These are phyloP conservation scores for Zygoascus meyerae DNA, from an alignment of 1,139 yeast genomes.

Conservation along the genomic window DNA sequence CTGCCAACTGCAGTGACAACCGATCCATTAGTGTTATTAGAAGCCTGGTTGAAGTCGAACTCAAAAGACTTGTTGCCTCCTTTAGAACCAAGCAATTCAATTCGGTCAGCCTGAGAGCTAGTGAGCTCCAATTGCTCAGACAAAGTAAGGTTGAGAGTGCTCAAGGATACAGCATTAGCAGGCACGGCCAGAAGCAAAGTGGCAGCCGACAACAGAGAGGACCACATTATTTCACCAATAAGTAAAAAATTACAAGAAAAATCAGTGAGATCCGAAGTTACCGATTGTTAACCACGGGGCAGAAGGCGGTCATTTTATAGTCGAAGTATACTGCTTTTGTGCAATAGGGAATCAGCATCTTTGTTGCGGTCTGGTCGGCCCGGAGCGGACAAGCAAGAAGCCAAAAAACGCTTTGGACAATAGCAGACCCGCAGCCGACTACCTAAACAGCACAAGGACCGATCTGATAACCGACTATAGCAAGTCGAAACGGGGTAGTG, in stretches of 20 bases:
- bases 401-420: no score
- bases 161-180: no score
- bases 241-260: background rate
- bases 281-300: background rate
- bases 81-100: slow-evolving; percentile 14
- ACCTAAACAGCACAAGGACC: no score
- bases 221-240: background rate
- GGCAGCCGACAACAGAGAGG: background rate
- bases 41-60: slow-evolving; percentile 16
- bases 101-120: slow-evolving; percentile 15
- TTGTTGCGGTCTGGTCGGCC: no score
- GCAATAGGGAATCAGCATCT: no score
- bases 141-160: slow-evolving; percentile 11
- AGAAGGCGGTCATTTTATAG: no score
- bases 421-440: no score
- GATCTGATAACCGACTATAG: no score
- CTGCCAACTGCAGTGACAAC: slow-evolving; percentile 17
- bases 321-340: no score
- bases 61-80: slow-evolving; percentile 18
- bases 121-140: slow-evolving; percentile 15
- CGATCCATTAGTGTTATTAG: slow-evolving; percentile 17
- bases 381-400: no score
- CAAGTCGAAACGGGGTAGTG: no score
- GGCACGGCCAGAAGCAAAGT: no score
- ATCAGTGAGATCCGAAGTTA: background rate